phyloP scores from a whole-genome alignment of 2,329 filamentous ascomycete species.

The Aspergillus novofumigatus region DNA sequence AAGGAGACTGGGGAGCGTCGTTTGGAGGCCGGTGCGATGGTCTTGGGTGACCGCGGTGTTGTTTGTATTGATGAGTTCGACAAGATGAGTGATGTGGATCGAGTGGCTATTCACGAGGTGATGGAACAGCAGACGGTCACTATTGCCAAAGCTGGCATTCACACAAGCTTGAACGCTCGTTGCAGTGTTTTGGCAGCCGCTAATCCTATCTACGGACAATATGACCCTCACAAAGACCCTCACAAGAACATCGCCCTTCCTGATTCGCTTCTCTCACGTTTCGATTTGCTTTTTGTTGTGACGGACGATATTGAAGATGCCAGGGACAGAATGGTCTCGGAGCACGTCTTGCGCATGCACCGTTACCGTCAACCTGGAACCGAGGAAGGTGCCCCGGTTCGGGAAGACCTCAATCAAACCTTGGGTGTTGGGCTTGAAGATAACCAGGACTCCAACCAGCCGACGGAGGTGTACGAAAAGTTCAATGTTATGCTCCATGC shows the following conservation, averaged over 20 bases:
- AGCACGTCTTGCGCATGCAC: slow-evolving; percentile 97
- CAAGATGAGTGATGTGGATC: slow-evolving; percentile 98
- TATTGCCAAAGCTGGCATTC: slow-evolving; percentile 96
- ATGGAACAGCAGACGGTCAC: slow-evolving; percentile 99
- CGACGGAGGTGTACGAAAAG: slow-evolving; percentile 91
- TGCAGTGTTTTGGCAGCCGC: slow-evolving; percentile 96
- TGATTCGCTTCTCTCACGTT: slow-evolving; percentile 94
- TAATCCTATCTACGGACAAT: slow-evolving; percentile 97
- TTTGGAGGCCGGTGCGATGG: slow-evolving; percentile 97
- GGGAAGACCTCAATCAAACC: slow-evolving; percentile 78
- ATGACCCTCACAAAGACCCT: slow-evolving; percentile 96
- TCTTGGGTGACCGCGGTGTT: slow-evolving; percentile 91
- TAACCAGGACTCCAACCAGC: slow-evolving; percentile 65
- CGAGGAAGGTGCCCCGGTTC: slow-evolving; percentile 90
- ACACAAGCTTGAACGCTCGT: slow-evolving; percentile 92
- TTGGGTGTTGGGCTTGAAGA: slow-evolving; percentile 82
- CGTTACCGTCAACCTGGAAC: slow-evolving; percentile 86
- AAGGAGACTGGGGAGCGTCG: slow-evolving; percentile 96
- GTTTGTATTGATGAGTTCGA: slow-evolving; percentile 99
- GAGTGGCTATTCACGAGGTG: slow-evolving; percentile 98
- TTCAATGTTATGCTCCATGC: slow-evolving; percentile 94
- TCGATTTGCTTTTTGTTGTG: slow-evolving; percentile 94
- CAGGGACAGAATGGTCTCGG: slow-evolving; percentile 83
- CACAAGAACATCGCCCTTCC: slow-evolving; percentile 98
- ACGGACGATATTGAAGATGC: slow-evolving; percentile 97